Percentiles rank a stretch among this genome's conserved stretches.
phyloP scores from a whole-genome alignment of 805 yeast species.

The Myxozyma neotropica region DNA sequence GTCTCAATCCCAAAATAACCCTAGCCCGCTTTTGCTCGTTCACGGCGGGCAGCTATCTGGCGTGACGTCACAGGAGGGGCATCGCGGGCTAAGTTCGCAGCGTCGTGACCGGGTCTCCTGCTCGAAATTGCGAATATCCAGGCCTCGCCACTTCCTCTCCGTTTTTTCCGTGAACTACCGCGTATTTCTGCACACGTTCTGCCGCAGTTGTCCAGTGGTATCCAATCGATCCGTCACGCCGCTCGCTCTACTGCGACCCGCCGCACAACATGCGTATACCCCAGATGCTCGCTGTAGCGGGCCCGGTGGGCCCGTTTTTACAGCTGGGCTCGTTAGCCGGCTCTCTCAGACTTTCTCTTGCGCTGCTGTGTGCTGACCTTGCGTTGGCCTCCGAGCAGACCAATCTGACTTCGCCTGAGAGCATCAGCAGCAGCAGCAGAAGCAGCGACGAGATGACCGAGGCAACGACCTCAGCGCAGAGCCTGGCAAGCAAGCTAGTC shows the following conservation, averaged over 20 bases:
- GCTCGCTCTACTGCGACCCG: neutral
- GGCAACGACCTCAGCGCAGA: neutral
- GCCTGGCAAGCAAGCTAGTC: constrained; percentile 1
- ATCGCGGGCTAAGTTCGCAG: neutral
- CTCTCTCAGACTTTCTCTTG: neutral
- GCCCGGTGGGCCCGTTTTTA: no score
- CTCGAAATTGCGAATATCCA: no score
- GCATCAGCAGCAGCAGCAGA: neutral
- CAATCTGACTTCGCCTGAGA: neutral
- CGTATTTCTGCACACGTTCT: neutral
- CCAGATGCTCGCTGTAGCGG: constrained; percentile 1
- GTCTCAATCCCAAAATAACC: no score
- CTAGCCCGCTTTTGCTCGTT: no score
- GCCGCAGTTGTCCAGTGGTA: neutral
- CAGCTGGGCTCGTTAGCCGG: neutral
- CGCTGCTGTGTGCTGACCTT: neutral
- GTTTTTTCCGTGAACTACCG: no score
- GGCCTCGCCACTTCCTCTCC: no score
- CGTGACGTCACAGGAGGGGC: neutral
- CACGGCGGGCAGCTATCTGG: neutral
- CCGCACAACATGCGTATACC: constrained; percentile 1
- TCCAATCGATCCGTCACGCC: neutral
- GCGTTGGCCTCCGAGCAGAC: neutral
- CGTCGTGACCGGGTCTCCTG: neutral
- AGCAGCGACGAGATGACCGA: no score